A percentile compares a stretch with the other conserved stretches of the same genome.
Conservation (phyloP, 2,329 filamentous ascomycete genomes). For the Pezicula rhizophila region DNA sequence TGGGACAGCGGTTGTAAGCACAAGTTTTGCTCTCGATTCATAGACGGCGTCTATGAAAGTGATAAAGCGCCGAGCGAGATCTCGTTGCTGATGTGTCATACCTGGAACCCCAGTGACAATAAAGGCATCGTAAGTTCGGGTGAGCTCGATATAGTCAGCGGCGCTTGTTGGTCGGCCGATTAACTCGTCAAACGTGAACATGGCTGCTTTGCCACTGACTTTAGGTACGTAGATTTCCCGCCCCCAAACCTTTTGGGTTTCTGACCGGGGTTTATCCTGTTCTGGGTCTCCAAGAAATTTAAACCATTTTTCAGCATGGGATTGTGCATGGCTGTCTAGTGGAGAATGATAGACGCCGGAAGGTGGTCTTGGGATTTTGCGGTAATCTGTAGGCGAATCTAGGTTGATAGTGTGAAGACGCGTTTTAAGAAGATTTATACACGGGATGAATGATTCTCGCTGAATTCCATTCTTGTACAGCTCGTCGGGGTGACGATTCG, state of each 20-base stretch:
- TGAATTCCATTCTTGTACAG: conserved; percentile 98
- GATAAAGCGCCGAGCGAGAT: conserved; percentile 88
- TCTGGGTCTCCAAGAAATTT: conserved; percentile 83
- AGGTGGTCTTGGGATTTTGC: conserved; percentile 88
- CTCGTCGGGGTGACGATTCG: conserved; percentile 92
- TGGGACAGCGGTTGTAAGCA: conserved; percentile 83
- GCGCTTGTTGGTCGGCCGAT: conserved; percentile 85
- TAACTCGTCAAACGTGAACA: conserved; percentile 89
- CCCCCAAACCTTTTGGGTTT: conserved; percentile 85
- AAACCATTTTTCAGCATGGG: conserved; percentile 93
- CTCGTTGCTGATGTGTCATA: conserved; percentile 81
- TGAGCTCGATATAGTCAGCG: conserved; percentile 90
- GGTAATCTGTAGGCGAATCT: conserved; percentile 92
- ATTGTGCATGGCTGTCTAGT: conserved; percentile 68
- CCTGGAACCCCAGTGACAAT: conserved; percentile 85
- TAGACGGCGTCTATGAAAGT: conserved; percentile 97
- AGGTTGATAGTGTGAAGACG: conserved; percentile 87
- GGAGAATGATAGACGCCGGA: conserved; percentile 92
- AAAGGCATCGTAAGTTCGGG: conserved; percentile 85
- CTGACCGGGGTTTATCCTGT: conserved; percentile 66
- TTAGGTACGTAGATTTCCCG: conserved; percentile 80
- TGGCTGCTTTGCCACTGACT: conserved; percentile 81
- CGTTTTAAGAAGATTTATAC: conserved; percentile 84
- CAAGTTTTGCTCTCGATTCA: conserved; percentile 86
- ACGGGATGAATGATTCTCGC: conserved; percentile 88